These are phyloP conservation scores for Leptographium wingfieldii DNA, from an alignment of 2,329 filamentous ascomycete species.

Conservation along the genomic window DNA sequence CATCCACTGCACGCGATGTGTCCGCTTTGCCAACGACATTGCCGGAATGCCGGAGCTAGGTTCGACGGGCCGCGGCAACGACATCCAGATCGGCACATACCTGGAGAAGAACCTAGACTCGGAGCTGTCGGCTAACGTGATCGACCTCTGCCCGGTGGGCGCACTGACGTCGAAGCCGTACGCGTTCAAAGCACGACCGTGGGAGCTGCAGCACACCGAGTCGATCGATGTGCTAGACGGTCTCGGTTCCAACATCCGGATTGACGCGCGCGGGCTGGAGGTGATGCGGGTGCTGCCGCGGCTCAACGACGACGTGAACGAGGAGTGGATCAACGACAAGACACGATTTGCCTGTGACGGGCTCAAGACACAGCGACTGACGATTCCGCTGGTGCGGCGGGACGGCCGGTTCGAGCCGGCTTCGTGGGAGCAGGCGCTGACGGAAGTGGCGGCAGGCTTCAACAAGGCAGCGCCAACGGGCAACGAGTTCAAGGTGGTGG, in stretches of 20 bases:
- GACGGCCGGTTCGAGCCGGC: slow-evolving; percentile 86
- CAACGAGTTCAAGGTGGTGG: slow-evolving; percentile 92
- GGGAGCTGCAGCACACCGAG: slow-evolving; percentile 94
- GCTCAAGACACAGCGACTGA: slow-evolving; percentile 88
- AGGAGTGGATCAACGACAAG: slow-evolving; percentile 99
- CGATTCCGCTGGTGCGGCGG: slow-evolving; percentile 77
- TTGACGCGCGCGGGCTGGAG: slow-evolving; percentile 86
- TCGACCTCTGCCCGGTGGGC: slow-evolving; percentile 95
- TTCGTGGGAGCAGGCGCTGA: slow-evolving; percentile 90
- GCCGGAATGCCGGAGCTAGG: slow-evolving; percentile 93
- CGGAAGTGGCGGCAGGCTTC: slow-evolving; percentile 73
- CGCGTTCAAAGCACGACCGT: slow-evolving; percentile 89
- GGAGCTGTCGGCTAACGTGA: slow-evolving; percentile 92
- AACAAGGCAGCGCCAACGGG: slow-evolving; percentile 68
- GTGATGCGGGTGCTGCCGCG: slow-evolving; percentile 91
- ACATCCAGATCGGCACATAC: slow-evolving; percentile 96
- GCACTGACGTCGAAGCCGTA: slow-evolving; percentile 96
- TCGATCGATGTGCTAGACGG: slow-evolving; percentile 90
- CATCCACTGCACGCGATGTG: slow-evolving; percentile 96
- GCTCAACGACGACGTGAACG: slow-evolving; percentile 95
- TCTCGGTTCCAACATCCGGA: slow-evolving; percentile 84
- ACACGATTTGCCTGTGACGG: slow-evolving; percentile 92
- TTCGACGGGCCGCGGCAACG: slow-evolving; percentile 88
- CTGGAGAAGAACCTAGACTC: slow-evolving; percentile 88
- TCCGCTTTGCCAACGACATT: slow-evolving; percentile 95